Evolutionary conservation across 2,329 filamentous ascomycete species (phyloP), one percentile per base, ranked within the genome.

Genomic region (Epichloe hybrida): DNA sequence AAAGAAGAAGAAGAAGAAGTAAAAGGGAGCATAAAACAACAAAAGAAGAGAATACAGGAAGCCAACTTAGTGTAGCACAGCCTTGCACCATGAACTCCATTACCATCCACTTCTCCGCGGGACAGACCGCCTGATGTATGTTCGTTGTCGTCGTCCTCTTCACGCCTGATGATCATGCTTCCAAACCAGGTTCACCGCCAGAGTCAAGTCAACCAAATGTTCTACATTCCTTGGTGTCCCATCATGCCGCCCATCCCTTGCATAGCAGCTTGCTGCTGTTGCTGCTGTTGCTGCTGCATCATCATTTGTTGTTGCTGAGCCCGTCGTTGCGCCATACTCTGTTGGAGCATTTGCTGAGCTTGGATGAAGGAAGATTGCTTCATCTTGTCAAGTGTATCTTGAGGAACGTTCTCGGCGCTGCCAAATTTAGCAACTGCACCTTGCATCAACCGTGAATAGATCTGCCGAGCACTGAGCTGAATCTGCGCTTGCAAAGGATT

Each of bases 161-260:
- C 27, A 12, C 35, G 21, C 37, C 15, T 46, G 23, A 20, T 49
- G 35, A 41, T 52, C 13, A 34, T 34, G 35, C 39, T 38, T 48
- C 17, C 17, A 11, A 20, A 15, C 20, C 34, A 34, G 20, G 17
- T 4, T 21, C 2, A 9, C 20, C 46, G 20, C n/a, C 40, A 38
- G 17, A 44, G 5, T 37, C 34, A 27, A 43, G 40, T 43, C 21
- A 27, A 35, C 27, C 21, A 40, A 36, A 11, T 39, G 44, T 37
- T 47, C 61, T 66, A 73, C 70, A 75, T 74, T 39, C 70, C 72
- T 56, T 75, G 72, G 20, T 68, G 67, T 12, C 70, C 71, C 72
- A 76, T 75, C 71, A 79, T 78, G 27, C 71, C 69, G 49, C 72
- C 69, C 70, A 79, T 77, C 6, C 72, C 72, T 52, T 76, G 72